These are phyloP conservation scores for Lichtheimia ornata DNA, from an alignment of 371 early-diverging fungal genomes.

Conservation along the genomic window DNA sequence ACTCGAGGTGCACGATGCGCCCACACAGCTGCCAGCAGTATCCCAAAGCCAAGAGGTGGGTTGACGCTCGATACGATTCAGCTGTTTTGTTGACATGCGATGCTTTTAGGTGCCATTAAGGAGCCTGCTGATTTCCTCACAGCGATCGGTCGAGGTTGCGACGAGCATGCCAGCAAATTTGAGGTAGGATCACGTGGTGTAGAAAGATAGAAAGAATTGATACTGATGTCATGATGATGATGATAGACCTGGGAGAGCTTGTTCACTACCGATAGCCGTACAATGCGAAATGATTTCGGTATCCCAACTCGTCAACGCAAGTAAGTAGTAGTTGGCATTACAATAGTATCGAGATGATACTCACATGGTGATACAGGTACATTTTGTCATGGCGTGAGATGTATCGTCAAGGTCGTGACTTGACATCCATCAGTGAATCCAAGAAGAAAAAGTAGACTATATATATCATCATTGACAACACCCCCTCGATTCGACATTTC, in stretches of 20 bases:
- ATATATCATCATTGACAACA: neutral
- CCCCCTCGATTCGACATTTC: neutral
- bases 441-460: slow-evolving; percentile 10
- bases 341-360: neutral
- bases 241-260: slow-evolving; percentile 65
- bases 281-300: slow-evolving; percentile 49
- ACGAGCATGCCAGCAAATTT: slow-evolving; percentile 57
- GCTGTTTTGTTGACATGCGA: neutral
- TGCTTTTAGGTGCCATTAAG: slow-evolving; percentile 41
- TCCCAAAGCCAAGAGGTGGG: slow-evolving; percentile 30
- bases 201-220: neutral
- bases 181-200: slow-evolving; percentile 31
- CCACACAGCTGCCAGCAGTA: slow-evolving; percentile 12
- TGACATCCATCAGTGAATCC: slow-evolving; percentile 7
- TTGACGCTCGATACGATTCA: neutral
- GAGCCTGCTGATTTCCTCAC: slow-evolving; percentile 51
- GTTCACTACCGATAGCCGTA: slow-evolving; percentile 47
- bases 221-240: neutral
- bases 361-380: slow-evolving; percentile 5
- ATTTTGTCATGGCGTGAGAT: slow-evolving; percentile 23
- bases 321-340: slow-evolving; percentile 10
- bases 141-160: slow-evolving; percentile 64
- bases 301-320: slow-evolving; percentile 28
- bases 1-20: slow-evolving; percentile 26
- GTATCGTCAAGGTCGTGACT: slow-evolving; percentile 18